A percentile compares a stretch with the other conserved stretches of the same genome.
These are phyloP conservation scores for Wickerhamiella infanticola DNA, from an alignment of 1,139 yeast genomes.

Conservation along the genomic window DNA sequence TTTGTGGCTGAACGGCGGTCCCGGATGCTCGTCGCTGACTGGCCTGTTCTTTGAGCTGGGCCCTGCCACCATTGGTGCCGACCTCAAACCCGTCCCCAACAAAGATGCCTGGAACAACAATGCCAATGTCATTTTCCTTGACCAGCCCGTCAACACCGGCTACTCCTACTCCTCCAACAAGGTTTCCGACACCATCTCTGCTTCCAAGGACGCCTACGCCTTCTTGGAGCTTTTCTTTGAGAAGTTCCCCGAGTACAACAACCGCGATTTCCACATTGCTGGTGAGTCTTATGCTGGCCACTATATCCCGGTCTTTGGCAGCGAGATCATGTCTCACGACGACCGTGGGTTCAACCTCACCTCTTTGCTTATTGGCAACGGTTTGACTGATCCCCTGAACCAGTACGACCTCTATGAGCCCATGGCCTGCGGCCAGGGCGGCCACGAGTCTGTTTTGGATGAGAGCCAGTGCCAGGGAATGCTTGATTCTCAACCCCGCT, in stretches of 20 bases:
- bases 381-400: conserved; percentile 80
- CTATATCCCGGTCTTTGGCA: conserved; percentile 85
- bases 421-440: conserved; percentile 97
- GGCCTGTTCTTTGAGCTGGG: conserved; percentile 58
- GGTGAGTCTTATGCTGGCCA: conserved; percentile 99
- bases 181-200: conserved; percentile 57
- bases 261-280: conserved; percentile 77
- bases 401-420: conserved; percentile 85
- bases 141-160: conserved; percentile 70
- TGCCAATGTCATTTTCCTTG: conserved; percentile 55
- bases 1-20: conserved; percentile 64
- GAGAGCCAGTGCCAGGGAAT: conserved; percentile 70
- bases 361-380: conserved; percentile 88
- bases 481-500: conserved; percentile 62
- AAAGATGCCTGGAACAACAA: conserved; percentile 58
- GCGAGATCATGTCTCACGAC: conserved; percentile 65
- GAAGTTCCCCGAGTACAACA: conserved; percentile 68
- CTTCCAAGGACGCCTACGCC: conserved; percentile 86
- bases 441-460: conserved; percentile 60
- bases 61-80: conserved; percentile 38
- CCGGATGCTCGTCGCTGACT: conserved; percentile 58
- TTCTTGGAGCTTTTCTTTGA: conserved; percentile 80
- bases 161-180: conserved; percentile 50
- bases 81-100: conserved; percentile 45
- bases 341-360: conserved; percentile 73